Evolutionary conservation across 2,329 filamentous ascomycete species (phyloP).

Genomic region (Aspergillus luchuensis): DNA sequence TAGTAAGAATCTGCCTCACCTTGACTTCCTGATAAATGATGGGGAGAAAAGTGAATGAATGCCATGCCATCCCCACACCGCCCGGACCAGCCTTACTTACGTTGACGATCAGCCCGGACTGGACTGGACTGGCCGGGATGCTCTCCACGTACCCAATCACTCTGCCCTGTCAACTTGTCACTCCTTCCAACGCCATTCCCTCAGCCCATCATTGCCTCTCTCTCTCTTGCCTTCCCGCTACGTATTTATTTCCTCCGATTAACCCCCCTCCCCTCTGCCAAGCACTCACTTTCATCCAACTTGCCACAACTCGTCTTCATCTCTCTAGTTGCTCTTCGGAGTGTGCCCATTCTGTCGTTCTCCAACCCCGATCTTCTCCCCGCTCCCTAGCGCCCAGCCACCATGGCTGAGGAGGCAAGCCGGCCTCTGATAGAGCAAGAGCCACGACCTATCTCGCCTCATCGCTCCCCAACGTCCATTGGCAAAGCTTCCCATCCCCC

Average conservation of each 20-base stretch:
- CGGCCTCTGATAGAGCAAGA: conserved; percentile 33
- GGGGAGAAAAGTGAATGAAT: not conserved
- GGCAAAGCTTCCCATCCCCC: conserved; percentile 18
- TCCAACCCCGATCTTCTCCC: conserved; percentile 11
- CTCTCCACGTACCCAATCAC: not conserved
- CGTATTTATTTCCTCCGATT: not conserved
- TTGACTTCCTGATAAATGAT: not conserved
- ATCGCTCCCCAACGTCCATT: conserved; percentile 19
- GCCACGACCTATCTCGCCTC: conserved; percentile 24
- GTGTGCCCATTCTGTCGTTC: conserved; percentile 4
- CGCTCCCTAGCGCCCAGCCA: conserved; percentile 17
- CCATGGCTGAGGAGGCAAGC: conserved; percentile 39
- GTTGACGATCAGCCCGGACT: not conserved
- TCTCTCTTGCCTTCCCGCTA: not conserved
- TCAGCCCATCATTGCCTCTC: not conserved
- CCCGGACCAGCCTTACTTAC: conserved; percentile 3
- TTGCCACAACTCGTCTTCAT: not conserved
- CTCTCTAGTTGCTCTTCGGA: not conserved
- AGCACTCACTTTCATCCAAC: not conserved
- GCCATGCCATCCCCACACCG: not conserved
- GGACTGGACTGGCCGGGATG: conserved; percentile 1
- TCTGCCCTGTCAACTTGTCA: too few species aligned
- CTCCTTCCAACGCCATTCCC: not conserved
- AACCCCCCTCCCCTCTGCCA: not conserved
- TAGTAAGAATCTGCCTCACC: too few species aligned